Conservation (phyloP, 176 grass and related monocot genomes). For the Rhynchospora breviuscula region DNA sequence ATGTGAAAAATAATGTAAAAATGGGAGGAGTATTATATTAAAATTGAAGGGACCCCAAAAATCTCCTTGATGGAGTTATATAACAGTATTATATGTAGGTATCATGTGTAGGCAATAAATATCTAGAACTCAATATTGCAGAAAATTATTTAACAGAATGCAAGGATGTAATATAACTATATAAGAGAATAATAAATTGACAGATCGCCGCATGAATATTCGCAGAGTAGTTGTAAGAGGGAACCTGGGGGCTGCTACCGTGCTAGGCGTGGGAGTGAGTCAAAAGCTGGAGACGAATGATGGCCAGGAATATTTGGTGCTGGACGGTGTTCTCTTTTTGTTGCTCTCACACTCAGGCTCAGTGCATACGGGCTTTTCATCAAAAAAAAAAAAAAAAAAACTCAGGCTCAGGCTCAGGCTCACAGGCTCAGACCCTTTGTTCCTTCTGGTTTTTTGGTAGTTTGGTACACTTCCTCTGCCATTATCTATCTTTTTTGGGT, state of each 20-base stretch:
- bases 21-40: no score
- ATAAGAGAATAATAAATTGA: neutral
- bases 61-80: no score
- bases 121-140: no score
- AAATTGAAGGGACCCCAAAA: no score
- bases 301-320: neutral
- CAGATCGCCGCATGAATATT: neutral
- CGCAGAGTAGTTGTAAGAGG: neutral
- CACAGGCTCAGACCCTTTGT: neutral
- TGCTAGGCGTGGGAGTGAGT: neutral
- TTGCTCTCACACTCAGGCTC: neutral
- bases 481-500: neutral
- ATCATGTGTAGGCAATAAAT: no score
- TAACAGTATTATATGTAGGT: no score
- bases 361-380: no score
- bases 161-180: no score
- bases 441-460: neutral
- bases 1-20: neutral
- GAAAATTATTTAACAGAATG: no score
- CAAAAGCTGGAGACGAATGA: conserved; percentile 8
- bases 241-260: neutral
- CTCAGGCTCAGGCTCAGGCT: neutral
- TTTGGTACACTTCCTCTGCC: neutral
- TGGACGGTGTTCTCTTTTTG: conserved; percentile 19
- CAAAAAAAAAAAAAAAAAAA: no score